Evolutionary conservation across 352 stramenopile genomes (phyloP), one percentile per base, ranked within the genome.

Genomic region (Globisporangium barbulae): DNA sequence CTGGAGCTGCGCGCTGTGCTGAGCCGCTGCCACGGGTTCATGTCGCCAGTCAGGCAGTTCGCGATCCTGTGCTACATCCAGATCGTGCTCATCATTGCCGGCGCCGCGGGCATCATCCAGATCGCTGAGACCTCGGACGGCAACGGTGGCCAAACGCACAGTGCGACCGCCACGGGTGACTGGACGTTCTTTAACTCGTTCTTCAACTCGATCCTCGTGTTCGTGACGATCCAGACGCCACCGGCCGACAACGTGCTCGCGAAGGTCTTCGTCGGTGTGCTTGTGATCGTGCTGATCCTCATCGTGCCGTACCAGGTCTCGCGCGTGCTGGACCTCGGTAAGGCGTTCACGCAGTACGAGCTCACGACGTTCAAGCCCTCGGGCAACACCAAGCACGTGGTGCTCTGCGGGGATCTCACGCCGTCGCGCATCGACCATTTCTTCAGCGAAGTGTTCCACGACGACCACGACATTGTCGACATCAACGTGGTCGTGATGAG

Each of bases 141-240:
- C 7, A 74, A 61, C 5, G 35, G 65, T 7, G 10, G 15, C 17
- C 17, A 48, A 5, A n/a, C 74, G 62, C 42, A 73, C 30, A 70
- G 55, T 33, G 76, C 79, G 9, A 90, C 85, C 33, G 75, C 88
- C 30, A 67, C 76, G 4, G 85, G 85, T 42, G 85, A 95, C 53
- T 95, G 86, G 86, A 95, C 86, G 2, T 95, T 93, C 57, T 95
- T 95, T 72, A 93, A 93, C 61, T 75, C 86, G 25, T 92, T 91
- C 52, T 95, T 95, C 76, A 95, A 95, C 59, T 95, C 86, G 22
- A 79, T 95, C 8, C 83, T 95, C 62, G 85, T 91, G 19, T 95
- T 95, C 22, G 86, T 95, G 49, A 93, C 86, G 13, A 95, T 95
- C 61, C 79, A 93, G 60, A 91, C 85, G 35, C 86, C 86, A 10